Evolutionary conservation across 208 protist genomes (phyloP), one percentile per base, ranked within the genome.

Genomic region (Trypanosoma congolense): DNA sequence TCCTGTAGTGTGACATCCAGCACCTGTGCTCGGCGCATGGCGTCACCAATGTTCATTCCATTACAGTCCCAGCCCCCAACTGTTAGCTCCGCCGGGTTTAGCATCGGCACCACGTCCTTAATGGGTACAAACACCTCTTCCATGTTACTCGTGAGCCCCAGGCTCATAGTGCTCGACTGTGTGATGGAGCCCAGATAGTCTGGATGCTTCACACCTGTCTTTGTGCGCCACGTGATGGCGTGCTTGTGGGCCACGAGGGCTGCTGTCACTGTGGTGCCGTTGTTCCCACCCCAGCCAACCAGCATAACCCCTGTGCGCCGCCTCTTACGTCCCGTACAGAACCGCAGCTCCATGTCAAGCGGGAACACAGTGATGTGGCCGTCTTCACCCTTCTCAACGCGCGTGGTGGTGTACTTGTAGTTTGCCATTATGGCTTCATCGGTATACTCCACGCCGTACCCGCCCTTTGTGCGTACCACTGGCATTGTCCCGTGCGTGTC

Each of bases 31-130:
- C 97, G 87, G 28, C 90, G 70, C 91, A 98, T 98, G 16, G 97
- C 95, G 29, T 98, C 96, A 25, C 80, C 93, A 26, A 99, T 63
- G 64, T 97, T 89, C 46, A 83, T 62, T 26, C 54, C 65, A 66
- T 65, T 96, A 67, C 99, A 99, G 83, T 99, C 98, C 98, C 98
- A 99, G 31, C 98, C 98, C n/a, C 88, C 87, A 59, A 99, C 68
- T 22, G 98, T 96, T 9, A 99, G 50, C 56, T 99, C 93, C 65
- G 98, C 97, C 43, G 98, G 98, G n/a, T 96, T 50, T 26, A 99
- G 78, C 97, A 99, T 98, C 49, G 98, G 97, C 8, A 99, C 68
- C 4, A 99, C 6, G 29, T 73, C 68, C 31, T 88, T 93, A 18
- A 99, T 85, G 35, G 97, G 96, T 22, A 98, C 73, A 64, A 90